Conservation (phyloP, 345 rosid species). For the Combretum micranthum region DNA sequence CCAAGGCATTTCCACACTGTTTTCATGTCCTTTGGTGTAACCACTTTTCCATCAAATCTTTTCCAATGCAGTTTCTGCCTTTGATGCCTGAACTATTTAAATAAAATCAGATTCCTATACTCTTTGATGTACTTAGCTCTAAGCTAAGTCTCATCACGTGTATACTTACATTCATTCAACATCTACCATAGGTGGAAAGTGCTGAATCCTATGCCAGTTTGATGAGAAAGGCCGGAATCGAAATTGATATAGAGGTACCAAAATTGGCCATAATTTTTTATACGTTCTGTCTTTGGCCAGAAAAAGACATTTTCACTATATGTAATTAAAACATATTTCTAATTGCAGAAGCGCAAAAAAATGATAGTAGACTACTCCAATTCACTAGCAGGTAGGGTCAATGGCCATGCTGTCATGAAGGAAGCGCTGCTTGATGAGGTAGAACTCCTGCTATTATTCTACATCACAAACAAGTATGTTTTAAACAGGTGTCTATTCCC, state of each 20-base stretch:
- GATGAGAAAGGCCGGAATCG: conserved; percentile 71
- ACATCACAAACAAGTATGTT: neutral
- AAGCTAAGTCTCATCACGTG: neutral
- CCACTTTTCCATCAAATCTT: too few relatives aligned
- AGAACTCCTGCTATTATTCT: conserved; percentile 8
- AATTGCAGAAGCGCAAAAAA: conserved; percentile 54
- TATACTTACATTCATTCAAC: conserved; percentile 10
- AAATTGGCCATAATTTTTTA: conserved; percentile 6
- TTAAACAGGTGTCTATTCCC: neutral
- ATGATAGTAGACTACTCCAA: conserved; percentile 56
- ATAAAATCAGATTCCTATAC: too few relatives aligned
- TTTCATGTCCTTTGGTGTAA: too few relatives aligned
- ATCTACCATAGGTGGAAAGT: conserved; percentile 36
- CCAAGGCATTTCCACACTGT: too few relatives aligned
- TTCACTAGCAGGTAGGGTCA: conserved; percentile 56
- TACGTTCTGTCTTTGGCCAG: conserved; percentile 1
- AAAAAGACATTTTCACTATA: too few relatives aligned
- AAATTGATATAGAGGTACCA: conserved; percentile 66
- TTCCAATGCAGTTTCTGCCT: too few relatives aligned
- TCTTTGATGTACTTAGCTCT: neutral
- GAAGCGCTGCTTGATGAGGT: conserved; percentile 78
- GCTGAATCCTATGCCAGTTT: conserved; percentile 66
- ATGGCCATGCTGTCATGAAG: conserved; percentile 49
- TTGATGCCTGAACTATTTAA: too few relatives aligned
- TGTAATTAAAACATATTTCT: neutral